Evolutionary conservation across 805 yeast species (phyloP).

Genomic region (Pichia exigua): DNA sequence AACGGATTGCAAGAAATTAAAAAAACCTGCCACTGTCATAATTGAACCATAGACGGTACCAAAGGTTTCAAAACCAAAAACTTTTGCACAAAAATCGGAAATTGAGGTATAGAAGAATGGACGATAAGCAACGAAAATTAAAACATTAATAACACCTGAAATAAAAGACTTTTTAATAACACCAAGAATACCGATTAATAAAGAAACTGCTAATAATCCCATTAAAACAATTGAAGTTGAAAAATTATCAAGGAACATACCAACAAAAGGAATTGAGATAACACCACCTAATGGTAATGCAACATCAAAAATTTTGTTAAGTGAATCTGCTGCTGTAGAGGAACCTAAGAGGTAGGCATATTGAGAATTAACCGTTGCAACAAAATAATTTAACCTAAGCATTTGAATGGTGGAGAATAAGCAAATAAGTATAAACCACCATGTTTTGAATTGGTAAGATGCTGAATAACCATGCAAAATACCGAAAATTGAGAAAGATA

Average conservation of each 20-base stretch:
- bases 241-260: slow-evolving; percentile 41
- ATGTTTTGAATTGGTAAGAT: slow-evolving; percentile 39
- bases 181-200: slow-evolving; percentile 43
- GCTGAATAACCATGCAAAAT: slow-evolving; percentile 47
- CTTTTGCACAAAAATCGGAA: slow-evolving; percentile 54
- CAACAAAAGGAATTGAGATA: slow-evolving; percentile 46
- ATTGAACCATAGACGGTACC: slow-evolving; percentile 54
- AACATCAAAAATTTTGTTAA: slow-evolving; percentile 43
- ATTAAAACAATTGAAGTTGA: slow-evolving; percentile 38
- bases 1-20: slow-evolving; percentile 40
- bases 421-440: slow-evolving; percentile 45
- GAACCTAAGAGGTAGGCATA: slow-evolving; percentile 40
- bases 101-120: slow-evolving; percentile 54
- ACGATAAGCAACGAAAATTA: slow-evolving; percentile 44
- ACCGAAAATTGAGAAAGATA: slow-evolving; percentile 42
- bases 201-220: slow-evolving; percentile 33
- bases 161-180: slow-evolving; percentile 31
- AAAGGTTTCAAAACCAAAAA: slow-evolving; percentile 54
- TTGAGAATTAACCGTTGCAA: slow-evolving; percentile 51
- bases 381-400: slow-evolving; percentile 51
- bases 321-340: slow-evolving; percentile 28
- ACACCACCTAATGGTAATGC: slow-evolving; percentile 53
- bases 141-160: slow-evolving; percentile 38
- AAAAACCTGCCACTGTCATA: slow-evolving; percentile 43
- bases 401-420: slow-evolving; percentile 46